These are phyloP conservation scores for Oenanthe sinensis DNA, from an alignment of 129 eudicot genomes.

Conservation along the genomic window DNA sequence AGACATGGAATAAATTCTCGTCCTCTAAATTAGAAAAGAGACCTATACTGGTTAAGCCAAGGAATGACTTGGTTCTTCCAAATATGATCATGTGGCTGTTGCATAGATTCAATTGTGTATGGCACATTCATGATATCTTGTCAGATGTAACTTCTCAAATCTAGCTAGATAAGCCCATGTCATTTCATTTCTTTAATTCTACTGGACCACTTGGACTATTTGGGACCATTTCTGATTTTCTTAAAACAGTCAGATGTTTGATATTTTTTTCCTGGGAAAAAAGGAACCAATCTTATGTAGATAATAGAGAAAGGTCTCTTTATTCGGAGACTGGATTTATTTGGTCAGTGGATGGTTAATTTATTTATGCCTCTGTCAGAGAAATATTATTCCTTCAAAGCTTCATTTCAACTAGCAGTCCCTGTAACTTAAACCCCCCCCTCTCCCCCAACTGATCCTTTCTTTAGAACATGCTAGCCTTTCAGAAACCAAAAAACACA, in stretches of 20 bases:
- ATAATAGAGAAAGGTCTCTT: slow-evolving; percentile 1
- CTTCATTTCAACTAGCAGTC: not conserved
- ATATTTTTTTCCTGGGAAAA: not conserved
- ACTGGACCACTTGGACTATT: slow-evolving; percentile 5
- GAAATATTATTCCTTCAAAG: not conserved
- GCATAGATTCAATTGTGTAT: not conserved
- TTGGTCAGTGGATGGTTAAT: not conserved
- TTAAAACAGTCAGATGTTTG: not conserved
- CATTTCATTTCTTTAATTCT: slow-evolving; percentile 1
- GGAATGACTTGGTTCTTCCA: not conserved
- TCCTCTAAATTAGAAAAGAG: not conserved
- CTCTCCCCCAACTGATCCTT: not conserved
- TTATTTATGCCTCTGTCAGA: not conserved
- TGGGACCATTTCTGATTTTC: slow-evolving; percentile 10
- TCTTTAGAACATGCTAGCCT: not conserved
- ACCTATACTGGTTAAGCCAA: slow-evolving; percentile 1
- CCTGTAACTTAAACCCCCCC: not conserved
- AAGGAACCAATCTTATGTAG: not conserved
- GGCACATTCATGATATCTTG: slow-evolving; percentile 1
- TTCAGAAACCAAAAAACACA: not conserved
- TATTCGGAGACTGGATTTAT: not conserved
- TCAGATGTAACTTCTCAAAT: slow-evolving; percentile 4
- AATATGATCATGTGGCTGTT: not conserved
- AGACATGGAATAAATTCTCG: not conserved
- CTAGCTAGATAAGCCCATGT: not conserved